Conservation (phyloP, 2,329 filamentous ascomycete genomes). For the Monosporascus sp. region DNA sequence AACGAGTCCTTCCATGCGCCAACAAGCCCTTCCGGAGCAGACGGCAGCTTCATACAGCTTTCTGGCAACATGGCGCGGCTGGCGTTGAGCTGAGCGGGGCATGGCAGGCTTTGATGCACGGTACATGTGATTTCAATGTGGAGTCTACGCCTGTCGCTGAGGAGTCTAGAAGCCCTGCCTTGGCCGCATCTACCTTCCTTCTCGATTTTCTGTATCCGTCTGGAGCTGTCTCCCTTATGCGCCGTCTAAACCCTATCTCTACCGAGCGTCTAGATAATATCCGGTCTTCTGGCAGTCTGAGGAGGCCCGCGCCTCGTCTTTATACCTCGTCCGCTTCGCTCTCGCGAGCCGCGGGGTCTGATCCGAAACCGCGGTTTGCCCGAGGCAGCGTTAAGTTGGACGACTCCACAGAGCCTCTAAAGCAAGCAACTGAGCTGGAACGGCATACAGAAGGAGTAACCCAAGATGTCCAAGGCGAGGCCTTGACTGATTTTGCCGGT, state of each 20-base stretch:
- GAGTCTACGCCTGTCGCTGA: conserved; percentile 14
- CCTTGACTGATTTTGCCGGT: neutral
- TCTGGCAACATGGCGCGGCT: conserved; percentile 51
- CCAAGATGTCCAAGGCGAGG: neutral
- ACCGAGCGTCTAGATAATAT: conserved; percentile 24
- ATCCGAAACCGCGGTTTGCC: neutral
- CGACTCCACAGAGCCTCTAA: neutral
- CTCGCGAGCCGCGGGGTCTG: conserved; percentile 2
- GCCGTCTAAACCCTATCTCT: conserved; percentile 23
- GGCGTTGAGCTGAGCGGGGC: conserved; percentile 42
- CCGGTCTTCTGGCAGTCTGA: conserved; percentile 13
- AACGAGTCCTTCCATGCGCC: conserved; percentile 42
- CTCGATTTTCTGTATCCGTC: conserved; percentile 54
- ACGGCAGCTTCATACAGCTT: conserved; percentile 42
- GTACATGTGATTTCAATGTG: conserved; percentile 19
- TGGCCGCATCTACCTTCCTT: conserved; percentile 43
- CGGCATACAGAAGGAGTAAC: neutral
- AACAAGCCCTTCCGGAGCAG: conserved; percentile 32
- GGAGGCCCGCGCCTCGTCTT: conserved; percentile 16
- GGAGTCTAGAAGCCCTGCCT: conserved; percentile 18
- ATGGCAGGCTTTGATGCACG: conserved; percentile 35
- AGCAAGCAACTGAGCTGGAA: neutral
- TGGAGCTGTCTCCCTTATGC: conserved; percentile 37
- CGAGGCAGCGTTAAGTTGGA: neutral
- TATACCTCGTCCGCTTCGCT: conserved; percentile 20